Base-by-base conservation (phyloP, 2,329 filamentous ascomycete species). In the Pyrenochaeta sp. region DNA sequence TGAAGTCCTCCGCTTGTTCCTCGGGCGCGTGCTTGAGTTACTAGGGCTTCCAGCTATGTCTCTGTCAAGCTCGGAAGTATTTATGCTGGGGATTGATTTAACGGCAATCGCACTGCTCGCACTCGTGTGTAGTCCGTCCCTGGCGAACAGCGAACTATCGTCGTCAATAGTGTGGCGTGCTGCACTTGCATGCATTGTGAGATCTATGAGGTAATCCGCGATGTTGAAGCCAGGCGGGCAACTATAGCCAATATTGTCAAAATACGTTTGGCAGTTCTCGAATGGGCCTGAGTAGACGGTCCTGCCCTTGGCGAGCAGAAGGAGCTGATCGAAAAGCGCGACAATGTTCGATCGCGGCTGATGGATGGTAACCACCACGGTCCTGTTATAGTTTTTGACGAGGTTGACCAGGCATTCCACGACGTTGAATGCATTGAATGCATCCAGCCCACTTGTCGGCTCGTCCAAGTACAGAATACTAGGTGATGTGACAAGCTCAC, bases 211-310 rank as follows among this genome's bases (percentile, higher is more conserved):
- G 71, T 97, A 99, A 74, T 99, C 95, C 3, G 95, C 95, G 75
- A 99, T 98, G 69, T 99, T 99, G 84, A 98, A 99, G 2, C 96
- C 96, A 20, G 93, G 90, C 10, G 95, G 95, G 70, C 96, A 99
- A 43, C 90, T 82, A 74, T 97, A 99, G 37, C 95, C 96, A 56
- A 97, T 88, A 41, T 87, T 84, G 69, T 97, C 92, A 67, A 99
- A 99, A 73, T 97, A 99, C 17, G 86, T 81, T 74, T 99, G 95
- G 72, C 95, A 99, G 61, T 88, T 88, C 1, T 85, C 81, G 73
- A 98, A 96, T 1, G 92, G 91, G 0, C 95, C 95, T 2, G 95
- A 98, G 75, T 96, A 99, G 7, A 99, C 95, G 1, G 91, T 90
- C 66, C 89, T 89, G 21, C 95, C 95, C 62, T 92, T 89, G 2